Percentiles rank a stretch among this genome's conserved stretches.
Evolutionary conservation across 345 rosid genomes (phyloP).

Genomic region (Melastoma malabathricum): DNA sequence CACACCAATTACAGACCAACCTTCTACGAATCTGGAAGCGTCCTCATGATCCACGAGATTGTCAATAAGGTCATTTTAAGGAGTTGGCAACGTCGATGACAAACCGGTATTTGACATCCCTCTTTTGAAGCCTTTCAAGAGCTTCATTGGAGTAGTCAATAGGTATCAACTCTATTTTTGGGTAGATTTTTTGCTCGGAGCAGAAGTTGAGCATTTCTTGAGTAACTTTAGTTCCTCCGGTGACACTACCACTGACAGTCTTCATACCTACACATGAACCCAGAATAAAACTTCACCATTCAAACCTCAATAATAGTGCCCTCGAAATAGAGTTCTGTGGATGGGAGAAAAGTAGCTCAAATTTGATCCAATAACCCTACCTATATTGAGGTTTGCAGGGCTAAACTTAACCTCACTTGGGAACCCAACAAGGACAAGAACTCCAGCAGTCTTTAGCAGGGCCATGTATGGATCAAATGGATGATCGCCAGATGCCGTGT

Average conservation of each 20-base stretch:
- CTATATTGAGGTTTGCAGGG: constrained; percentile 52
- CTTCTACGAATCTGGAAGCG: too few relatives aligned
- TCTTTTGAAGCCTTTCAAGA: constrained; percentile 60
- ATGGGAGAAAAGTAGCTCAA: not conserved
- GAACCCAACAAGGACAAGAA: constrained; percentile 58
- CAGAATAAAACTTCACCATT: not conserved
- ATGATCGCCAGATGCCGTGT: constrained; percentile 86
- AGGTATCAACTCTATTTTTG: constrained; percentile 56
- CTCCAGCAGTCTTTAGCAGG: constrained; percentile 56
- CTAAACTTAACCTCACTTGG: constrained; percentile 74
- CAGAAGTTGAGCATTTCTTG: constrained; percentile 82
- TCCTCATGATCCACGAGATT: too few relatives aligned
- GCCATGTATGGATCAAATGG: constrained; percentile 72
- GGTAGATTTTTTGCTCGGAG: constrained; percentile 60
- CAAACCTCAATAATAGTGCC: constrained; percentile 11
- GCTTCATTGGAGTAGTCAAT: constrained; percentile 62
- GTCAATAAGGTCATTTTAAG: constrained; percentile 26
- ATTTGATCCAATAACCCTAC: constrained; percentile 9
- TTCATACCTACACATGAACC: constrained; percentile 42
- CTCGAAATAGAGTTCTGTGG: not conserved
- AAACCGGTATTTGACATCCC: constrained; percentile 72
- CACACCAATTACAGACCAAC: too few relatives aligned
- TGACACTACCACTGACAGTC: constrained; percentile 50
- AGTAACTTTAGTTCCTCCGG: constrained; percentile 57
- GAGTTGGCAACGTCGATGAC: constrained; percentile 71